Conservation (phyloP, 2,329 filamentous ascomycete genomes). For the Colletotrichum endophyticum region DNA sequence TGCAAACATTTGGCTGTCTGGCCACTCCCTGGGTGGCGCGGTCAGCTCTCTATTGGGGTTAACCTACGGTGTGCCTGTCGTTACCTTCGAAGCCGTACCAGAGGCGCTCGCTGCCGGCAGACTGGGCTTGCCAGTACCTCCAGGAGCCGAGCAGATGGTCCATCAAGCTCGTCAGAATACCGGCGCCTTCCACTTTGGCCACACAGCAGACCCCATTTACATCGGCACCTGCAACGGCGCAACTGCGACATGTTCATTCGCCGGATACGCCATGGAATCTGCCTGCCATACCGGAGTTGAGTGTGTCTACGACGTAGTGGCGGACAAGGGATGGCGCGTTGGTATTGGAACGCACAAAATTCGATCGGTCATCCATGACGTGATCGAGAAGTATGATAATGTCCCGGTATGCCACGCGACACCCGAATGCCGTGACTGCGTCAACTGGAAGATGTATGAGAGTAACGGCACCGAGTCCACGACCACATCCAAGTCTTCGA, state of each 20-base stretch:
- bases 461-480: conserved; percentile 86
- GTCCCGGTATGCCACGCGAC: conserved; percentile 80
- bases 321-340: conserved; percentile 89
- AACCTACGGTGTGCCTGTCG: conserved; percentile 88
- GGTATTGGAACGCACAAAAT: conserved; percentile 93
- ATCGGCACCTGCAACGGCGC: conserved; percentile 93
- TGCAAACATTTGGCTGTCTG: conserved; percentile 85
- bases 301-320: conserved; percentile 92
- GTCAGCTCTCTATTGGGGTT: conserved; percentile 87
- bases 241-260: conserved; percentile 87
- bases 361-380: conserved; percentile 83
- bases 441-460: conserved; percentile 92
- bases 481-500: conserved; percentile 62
- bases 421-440: conserved; percentile 85
- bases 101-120: conserved; percentile 87
- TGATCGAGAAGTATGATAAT: conserved; percentile 81
- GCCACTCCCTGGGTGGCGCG: conserved; percentile 90
- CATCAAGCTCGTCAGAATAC: conserved; percentile 77
- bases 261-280: conserved; percentile 91
- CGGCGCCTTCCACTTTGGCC: conserved; percentile 88
- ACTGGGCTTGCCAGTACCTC: conserved; percentile 84
- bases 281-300: conserved; percentile 89
- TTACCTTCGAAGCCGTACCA: conserved; percentile 92
- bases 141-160: conserved; percentile 72
- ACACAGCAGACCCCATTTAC: conserved; percentile 94